phyloP scores from a whole-genome alignment of 371 early-diverging fungal genomes.

The Mucor racemosus region DNA sequence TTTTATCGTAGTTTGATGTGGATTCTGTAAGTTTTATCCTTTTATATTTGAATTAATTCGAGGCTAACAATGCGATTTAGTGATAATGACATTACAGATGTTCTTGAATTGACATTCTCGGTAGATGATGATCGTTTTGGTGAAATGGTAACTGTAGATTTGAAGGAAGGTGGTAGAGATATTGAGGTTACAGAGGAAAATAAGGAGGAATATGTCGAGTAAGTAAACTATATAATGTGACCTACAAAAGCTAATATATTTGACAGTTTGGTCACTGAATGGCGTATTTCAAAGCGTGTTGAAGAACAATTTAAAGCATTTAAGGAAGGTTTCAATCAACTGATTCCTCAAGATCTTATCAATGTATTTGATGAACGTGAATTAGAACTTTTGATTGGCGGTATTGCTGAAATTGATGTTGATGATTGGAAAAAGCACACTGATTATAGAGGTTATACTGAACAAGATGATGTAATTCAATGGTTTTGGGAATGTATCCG shows the following conservation, averaged over 20 bases:
- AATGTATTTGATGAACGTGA: constrained; percentile 98
- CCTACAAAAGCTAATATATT: background rate
- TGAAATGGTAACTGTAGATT: constrained; percentile 86
- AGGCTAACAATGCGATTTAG: constrained; percentile 37
- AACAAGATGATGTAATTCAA: constrained; percentile 92
- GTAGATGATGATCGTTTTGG: constrained; percentile 96
- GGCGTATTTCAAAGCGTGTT: constrained; percentile 86
- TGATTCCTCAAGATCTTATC: constrained; percentile 92
- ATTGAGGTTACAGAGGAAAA: constrained; percentile 37
- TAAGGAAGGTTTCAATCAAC: constrained; percentile 93
- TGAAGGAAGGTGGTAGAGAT: constrained; percentile 90
- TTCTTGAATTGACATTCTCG: constrained; percentile 90
- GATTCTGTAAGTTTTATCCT: constrained; percentile 75
- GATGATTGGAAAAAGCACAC: constrained; percentile 99
- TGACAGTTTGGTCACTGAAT: constrained; percentile 75
- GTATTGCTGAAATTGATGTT: constrained; percentile 97
- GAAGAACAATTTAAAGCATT: constrained; percentile 96
- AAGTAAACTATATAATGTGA: background rate
- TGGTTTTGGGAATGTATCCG: constrained; percentile 98
- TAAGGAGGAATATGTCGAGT: constrained; percentile 77
- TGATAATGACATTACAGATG: constrained; percentile 89
- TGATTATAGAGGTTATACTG: constrained; percentile 96
- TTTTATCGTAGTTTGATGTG: constrained; percentile 91
- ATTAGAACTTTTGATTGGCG: constrained; percentile 97
- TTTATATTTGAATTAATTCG: background rate